Evolutionary conservation across 768 basidiomycete genomes (phyloP), one percentile per base, ranked within the genome.

Genomic region (Boletus vinaceobasis): DNA sequence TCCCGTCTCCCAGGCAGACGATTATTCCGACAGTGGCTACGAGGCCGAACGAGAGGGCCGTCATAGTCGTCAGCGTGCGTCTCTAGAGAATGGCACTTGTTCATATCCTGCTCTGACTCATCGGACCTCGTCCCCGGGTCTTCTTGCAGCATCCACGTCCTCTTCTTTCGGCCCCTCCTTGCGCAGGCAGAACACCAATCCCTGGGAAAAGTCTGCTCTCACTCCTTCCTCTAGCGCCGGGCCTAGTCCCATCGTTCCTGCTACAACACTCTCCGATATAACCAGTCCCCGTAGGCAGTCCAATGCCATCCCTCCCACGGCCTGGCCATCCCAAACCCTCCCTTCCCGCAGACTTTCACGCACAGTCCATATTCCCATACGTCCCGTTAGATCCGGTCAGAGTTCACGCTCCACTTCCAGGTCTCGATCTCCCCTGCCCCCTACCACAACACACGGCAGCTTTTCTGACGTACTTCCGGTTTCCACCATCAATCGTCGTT

Each of bases 401-500:
- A 90, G 87, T 66, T 98, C 96, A 21, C 88, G 96, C 33, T 97
- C 94, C 9, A 93, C 90, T 19, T 98, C 96, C 51, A 87, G 95
- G 43, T 98, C 96, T 6, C 84, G 94, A 39, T 98, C 97, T 0
- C 95, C 94, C 1, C 79, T 97, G 50, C 93, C 93, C 10, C 82
- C 85, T 37, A 64, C 81, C 53, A 78, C 84, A 52, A 79, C 79
- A 4, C 86, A 86, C 71, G 71, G 78, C 57, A 84, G 81, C 68
- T 88, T 88, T 60, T 80, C 84, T 6, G 84, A 87, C 48, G 73
- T 80, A 5, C 69, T 76, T 53, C 64, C 67, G 4, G 47, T 72
- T 19, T 74, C 79, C 23, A 70, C 78, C 13, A 71, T 78, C 56
- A 85, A 86, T 71, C 86, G 86, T 52, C 85, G 90, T 46, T 84